phyloP scores from a whole-genome alignment of 2,329 filamentous ascomycete genomes.

The Cladosporium halotolerans region DNA sequence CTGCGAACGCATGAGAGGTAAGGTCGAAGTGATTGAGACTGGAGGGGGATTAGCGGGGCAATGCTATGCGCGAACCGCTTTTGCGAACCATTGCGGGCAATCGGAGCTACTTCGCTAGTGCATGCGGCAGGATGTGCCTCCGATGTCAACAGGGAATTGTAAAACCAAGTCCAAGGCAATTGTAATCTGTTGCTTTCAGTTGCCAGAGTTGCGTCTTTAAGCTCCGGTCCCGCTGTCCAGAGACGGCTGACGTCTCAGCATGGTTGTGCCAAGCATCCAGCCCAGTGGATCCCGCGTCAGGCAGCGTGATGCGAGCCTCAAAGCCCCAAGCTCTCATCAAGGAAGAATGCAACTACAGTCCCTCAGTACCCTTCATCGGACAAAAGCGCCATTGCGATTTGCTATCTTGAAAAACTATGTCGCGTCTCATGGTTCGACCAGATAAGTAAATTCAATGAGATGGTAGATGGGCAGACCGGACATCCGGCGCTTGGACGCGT shows the following conservation, averaged over 20 bases:
- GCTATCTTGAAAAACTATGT: too few relatives aligned
- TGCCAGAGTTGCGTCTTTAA: neutral
- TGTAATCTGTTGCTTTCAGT: neutral
- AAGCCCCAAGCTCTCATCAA: too few relatives aligned
- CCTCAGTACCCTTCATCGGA: too few relatives aligned
- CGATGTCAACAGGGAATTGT: neutral
- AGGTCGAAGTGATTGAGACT: constrained; percentile 94
- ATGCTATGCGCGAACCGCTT: neutral
- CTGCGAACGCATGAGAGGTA: constrained; percentile 95
- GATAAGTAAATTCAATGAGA: neutral
- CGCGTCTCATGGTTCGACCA: too few relatives aligned
- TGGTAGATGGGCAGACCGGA: constrained; percentile 7
- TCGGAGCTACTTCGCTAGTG: neutral
- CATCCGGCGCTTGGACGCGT: constrained; percentile 9
- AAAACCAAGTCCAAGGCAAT: neutral
- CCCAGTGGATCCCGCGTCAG: neutral
- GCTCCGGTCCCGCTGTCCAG: neutral
- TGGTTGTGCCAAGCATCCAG: neutral
- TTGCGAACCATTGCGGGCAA: neutral
- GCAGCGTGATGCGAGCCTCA: neutral
- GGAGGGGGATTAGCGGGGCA: constrained; percentile 8
- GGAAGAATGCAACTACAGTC: too few relatives aligned
- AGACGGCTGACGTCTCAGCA: neutral
- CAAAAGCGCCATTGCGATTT: too few relatives aligned
- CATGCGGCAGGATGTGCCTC: constrained; percentile 3